Evolutionary conservation across 176 grass and related monocot genomes (phyloP).

Genomic region (Aegilops speltoides): DNA sequence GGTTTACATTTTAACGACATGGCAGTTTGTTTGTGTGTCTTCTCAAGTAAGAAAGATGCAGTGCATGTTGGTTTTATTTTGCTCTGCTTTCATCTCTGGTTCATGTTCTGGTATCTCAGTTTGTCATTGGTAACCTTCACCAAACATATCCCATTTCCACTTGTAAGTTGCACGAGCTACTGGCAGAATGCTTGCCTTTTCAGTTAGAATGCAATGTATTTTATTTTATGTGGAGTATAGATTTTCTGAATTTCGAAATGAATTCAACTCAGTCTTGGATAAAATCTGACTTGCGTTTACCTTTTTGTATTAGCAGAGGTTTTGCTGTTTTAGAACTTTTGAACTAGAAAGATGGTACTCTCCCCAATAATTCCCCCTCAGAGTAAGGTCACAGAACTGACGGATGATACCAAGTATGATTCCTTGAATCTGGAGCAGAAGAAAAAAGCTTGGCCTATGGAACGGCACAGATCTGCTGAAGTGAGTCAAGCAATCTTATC

Average conservation of each 20-base stretch:
- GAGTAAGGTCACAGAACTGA: conserved; percentile 26
- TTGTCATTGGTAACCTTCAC: neutral
- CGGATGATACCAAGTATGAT: conserved; percentile 30
- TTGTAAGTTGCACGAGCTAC: neutral
- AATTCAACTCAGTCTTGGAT: neutral
- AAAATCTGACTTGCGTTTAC: conserved; percentile 5
- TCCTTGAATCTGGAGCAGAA: conserved; percentile 47
- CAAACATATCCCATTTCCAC: neutral
- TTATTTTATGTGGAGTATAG: neutral
- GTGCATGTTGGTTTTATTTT: neutral
- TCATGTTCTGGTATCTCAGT: conserved; percentile 1
- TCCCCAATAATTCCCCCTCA: neutral
- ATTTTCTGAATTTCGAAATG: neutral
- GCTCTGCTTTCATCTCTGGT: conserved; percentile 11
- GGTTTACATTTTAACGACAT: neutral
- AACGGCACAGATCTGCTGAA: conserved; percentile 59
- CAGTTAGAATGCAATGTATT: conserved; percentile 6
- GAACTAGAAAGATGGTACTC: conserved; percentile 37
- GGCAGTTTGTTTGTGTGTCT: neutral
- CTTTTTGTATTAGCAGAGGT: conserved; percentile 2
- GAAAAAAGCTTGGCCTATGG: conserved; percentile 46
- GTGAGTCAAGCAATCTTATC: conserved; percentile 28
- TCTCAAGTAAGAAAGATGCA: neutral
- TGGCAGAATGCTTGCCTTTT: neutral
- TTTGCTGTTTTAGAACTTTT: neutral